These are phyloP conservation scores for Wickerhamiella domercqiae DNA, from an alignment of 805 yeast species.

Conservation along the genomic window DNA sequence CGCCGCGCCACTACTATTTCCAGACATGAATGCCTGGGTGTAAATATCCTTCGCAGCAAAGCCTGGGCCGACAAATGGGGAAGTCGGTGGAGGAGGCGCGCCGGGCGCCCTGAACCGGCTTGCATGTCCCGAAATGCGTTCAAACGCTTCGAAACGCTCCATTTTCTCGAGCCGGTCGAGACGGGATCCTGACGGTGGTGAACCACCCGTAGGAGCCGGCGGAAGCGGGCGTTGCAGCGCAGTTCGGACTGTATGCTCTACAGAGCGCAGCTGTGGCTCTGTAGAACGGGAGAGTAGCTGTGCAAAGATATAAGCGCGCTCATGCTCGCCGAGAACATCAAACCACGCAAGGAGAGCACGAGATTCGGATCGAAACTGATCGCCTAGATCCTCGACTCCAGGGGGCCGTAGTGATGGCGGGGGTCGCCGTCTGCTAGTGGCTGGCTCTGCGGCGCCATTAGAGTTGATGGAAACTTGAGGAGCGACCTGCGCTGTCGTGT, in stretches of 20 bases:
- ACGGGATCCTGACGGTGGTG: not conserved
- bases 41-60: slow-evolving; percentile 11
- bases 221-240: not conserved
- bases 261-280: slow-evolving; percentile 10
- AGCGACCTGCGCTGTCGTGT: too few relatives aligned
- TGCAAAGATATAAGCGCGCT: slow-evolving; percentile 26
- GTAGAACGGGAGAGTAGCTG: slow-evolving; percentile 23
- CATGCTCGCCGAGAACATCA: slow-evolving; percentile 24
- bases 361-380: slow-evolving; percentile 18
- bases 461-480: too few relatives aligned
- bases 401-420: not conserved
- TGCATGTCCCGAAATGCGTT: not conserved
- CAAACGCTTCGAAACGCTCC: slow-evolving; percentile 2
- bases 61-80: slow-evolving; percentile 1
- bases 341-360: slow-evolving; percentile 28
- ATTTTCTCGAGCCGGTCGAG: too few relatives aligned
- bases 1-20: not conserved
- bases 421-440: not conserved
- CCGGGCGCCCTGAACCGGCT: slow-evolving; percentile 1
- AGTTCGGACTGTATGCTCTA: slow-evolving; percentile 2
- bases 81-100: slow-evolving; percentile 7
- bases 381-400: not conserved
- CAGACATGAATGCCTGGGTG: slow-evolving; percentile 16
- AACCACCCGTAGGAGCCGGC: not conserved
- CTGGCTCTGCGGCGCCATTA: slow-evolving; percentile 3